These are phyloP conservation scores for Fimicolochytrium jonesii DNA, from an alignment of 192 early-diverging fungal genomes.

Conservation along the genomic window DNA sequence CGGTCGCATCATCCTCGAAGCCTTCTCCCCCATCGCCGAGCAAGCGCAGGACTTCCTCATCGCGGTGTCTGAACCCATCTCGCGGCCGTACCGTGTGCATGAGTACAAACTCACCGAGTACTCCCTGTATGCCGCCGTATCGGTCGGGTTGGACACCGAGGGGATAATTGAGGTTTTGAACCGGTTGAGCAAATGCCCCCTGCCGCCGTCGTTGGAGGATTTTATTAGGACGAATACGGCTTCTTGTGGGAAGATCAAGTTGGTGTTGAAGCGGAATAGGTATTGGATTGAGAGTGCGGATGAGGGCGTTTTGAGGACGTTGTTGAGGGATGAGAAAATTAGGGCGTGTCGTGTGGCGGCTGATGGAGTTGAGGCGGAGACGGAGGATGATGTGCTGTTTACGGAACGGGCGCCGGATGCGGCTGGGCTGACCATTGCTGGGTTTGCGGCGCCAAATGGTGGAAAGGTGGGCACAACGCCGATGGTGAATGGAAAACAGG, in stretches of 20 bases:
- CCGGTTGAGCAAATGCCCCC: conserved; percentile 77
- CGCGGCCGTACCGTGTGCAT: conserved; percentile 51
- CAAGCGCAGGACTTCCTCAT: conserved; percentile 90
- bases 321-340: conserved; percentile 73
- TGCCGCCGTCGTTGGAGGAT: conserved; percentile 65
- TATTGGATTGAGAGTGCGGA: conserved; percentile 92
- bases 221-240: conserved; percentile 78
- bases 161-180: conserved; percentile 89
- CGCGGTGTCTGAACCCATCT: conserved; percentile 91
- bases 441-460: too few relatives aligned
- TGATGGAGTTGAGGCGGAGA: background rate
- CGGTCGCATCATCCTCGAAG: conserved; percentile 87
- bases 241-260: conserved; percentile 93
- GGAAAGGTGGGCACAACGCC: too few relatives aligned
- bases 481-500: too few relatives aligned
- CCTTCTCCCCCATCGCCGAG: conserved; percentile 93
- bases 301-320: conserved; percentile 69
- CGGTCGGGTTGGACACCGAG: conserved; percentile 87
- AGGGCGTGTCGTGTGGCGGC: conserved; percentile 48
- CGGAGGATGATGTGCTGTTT: conserved; percentile 12
- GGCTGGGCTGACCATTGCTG: conserved; percentile 8
- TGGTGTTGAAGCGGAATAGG: conserved; percentile 90
- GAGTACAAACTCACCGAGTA: conserved; percentile 96
- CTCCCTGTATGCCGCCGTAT: conserved; percentile 94
- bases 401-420: conserved; percentile 17